Conservation (phyloP, 1,284 basidiomycete genomes). For the Puccinia sorghi region DNA sequence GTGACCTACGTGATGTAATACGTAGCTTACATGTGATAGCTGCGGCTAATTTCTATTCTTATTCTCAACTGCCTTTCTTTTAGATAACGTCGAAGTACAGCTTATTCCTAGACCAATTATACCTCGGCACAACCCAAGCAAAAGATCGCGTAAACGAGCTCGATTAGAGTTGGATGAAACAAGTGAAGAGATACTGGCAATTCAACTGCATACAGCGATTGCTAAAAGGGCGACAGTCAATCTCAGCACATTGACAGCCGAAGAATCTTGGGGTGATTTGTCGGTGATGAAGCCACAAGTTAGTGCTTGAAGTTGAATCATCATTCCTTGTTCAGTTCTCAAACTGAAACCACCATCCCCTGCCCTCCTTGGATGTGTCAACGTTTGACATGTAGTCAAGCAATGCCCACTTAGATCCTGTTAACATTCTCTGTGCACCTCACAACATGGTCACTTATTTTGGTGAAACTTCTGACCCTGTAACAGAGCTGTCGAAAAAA, state of each 20-base stretch:
- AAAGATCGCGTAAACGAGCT: constrained; percentile 39
- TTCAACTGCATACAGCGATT: constrained; percentile 36
- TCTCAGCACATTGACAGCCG: constrained; percentile 32
- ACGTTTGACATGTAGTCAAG: constrained; percentile 5
- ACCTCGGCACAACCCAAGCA: constrained; percentile 17
- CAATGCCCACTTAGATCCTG: constrained; percentile 36
- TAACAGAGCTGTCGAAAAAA: constrained; percentile 5
- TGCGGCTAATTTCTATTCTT: background rate
- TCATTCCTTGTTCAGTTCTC: constrained; percentile 6
- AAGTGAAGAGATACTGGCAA: constrained; percentile 39
- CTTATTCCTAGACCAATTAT: constrained; percentile 46
- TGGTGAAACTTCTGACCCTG: constrained; percentile 9
- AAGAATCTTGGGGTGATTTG: constrained; percentile 47
- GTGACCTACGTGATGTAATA: background rate
- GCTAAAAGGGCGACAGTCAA: constrained; percentile 43
- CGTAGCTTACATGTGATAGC: background rate
- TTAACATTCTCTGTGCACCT: constrained; percentile 30
- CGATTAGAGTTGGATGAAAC: constrained; percentile 31
- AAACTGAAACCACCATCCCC: background rate
- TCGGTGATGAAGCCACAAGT: constrained; percentile 48
- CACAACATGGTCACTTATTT: constrained; percentile 3
- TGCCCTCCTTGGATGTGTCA: background rate
- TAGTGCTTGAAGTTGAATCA: constrained; percentile 17
- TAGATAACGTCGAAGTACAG: constrained; percentile 50
- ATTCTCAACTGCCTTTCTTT: background rate